Base-by-base conservation (phyloP, 2,329 filamentous ascomycete genomes). In the Aureobasidium sp. region DNA sequence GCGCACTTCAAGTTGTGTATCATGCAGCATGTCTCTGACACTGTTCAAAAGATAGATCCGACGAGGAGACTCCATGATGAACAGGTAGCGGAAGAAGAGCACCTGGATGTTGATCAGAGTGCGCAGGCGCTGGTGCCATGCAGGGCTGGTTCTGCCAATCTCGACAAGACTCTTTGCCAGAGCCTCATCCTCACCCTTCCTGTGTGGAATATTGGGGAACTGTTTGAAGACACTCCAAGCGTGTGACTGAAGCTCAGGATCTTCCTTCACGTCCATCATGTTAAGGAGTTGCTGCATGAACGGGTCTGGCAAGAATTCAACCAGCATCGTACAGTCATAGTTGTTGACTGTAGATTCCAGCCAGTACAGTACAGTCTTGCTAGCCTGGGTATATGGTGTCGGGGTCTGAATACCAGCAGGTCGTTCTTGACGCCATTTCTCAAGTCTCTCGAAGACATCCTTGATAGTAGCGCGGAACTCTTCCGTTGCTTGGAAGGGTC, bases 231-330 rank as follows among this genome's bases (percentile, higher is more conserved):
- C 93, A 64, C 95, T 90, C 66, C 97, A 98, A 0, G 93, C 91
- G 7, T 96, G 79, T 8, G 87, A 85, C 76, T 96, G 94, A 2
- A 98, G 79, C 69, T 98, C 94, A 0, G 89, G 90, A 63, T 98
- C 93, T 69, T 98, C 93, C 69, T 97, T 97, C 67, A 98, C 89
- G 65, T 98, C 93, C 91, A 98, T 98, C 93, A 98, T 98, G 74
- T 98, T 90, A 49, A 98, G 74, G 12, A 98, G 80, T 67, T 96
- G 88, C 62, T 93, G 88, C 68, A 95, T 93, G 64, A 97, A 91
- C 0, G 86, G 78, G 30, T 87, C 79, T 0, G 90, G 86, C 74
- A 98, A 97, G 78, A 96, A 97, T 3, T 85, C 83, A 16, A 94
- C 82, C 12, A 98, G 80, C 65, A 93, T 86, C 0, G 83, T 95